A percentile compares a stretch with the other conserved stretches of the same genome.
These are phyloP conservation scores for Paramecium biaurelia DNA, from an alignment of 73 alveolate genomes.

Conservation along the genomic window DNA sequence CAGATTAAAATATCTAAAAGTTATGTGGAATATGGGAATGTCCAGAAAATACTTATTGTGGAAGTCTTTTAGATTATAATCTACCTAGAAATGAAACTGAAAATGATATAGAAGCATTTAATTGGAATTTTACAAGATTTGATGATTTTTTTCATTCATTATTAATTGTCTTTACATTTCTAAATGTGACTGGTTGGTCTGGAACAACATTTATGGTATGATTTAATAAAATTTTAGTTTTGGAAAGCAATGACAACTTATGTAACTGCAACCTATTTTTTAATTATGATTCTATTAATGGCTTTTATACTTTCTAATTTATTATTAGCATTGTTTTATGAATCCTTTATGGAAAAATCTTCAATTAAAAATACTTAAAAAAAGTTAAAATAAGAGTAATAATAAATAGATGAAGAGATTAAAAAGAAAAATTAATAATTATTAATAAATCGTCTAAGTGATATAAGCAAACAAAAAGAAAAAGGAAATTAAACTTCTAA, in stretches of 20 bases:
- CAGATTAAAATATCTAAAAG: background rate
- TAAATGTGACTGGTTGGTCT: conserved; percentile 48
- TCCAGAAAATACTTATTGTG: conserved; percentile 48
- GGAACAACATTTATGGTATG: conserved; percentile 46
- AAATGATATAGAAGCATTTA: conserved; percentile 29
- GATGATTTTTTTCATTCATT: conserved; percentile 45
- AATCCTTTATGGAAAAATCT: conserved; percentile 24
- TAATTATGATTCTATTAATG: background rate
- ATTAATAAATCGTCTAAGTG: background rate
- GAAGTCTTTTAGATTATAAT: conserved; percentile 31
- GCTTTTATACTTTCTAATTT: conserved; percentile 20
- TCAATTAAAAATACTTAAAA: background rate
- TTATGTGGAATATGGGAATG: conserved; percentile 57
- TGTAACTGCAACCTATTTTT: conserved; percentile 46
- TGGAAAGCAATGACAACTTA: conserved; percentile 56
- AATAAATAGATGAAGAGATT: background rate
- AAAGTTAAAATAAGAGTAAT: background rate
- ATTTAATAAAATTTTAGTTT: background rate
- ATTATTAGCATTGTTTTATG: background rate
- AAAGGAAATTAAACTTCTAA: background rate
- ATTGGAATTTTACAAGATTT: conserved; percentile 45
- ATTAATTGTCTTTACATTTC: conserved; percentile 27
- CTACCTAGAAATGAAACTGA: background rate
- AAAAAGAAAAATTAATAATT: background rate
- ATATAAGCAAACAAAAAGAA: background rate